These are phyloP conservation scores for Chlorociboria aeruginascens DNA, from an alignment of 495 filamentous ascomycete species.

Conservation along the genomic window DNA sequence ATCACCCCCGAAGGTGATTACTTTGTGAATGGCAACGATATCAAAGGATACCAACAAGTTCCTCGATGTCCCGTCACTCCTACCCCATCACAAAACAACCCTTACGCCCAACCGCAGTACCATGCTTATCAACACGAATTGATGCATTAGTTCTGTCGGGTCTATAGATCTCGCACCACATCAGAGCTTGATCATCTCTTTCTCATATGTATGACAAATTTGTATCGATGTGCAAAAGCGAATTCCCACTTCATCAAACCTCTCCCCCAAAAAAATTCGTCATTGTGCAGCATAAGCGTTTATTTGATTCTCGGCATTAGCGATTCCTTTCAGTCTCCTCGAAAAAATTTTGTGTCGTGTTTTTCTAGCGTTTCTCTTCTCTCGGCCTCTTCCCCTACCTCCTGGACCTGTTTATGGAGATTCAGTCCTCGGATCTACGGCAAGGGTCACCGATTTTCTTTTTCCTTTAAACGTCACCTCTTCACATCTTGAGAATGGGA, in stretches of 20 bases:
- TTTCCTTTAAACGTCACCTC: too few relatives aligned
- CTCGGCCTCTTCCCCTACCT: not conserved
- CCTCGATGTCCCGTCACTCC: conserved; percentile 41
- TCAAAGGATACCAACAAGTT: conserved; percentile 35
- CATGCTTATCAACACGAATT: conserved; percentile 18
- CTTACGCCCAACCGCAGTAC: conserved; percentile 19
- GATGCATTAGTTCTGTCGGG: conserved; percentile 12
- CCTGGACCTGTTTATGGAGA: not conserved
- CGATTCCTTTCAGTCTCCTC: conserved; percentile 9
- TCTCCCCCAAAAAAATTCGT: conserved; percentile 11
- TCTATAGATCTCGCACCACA: not conserved
- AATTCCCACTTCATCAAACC: conserved; percentile 6
- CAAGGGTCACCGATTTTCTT: too few relatives aligned
- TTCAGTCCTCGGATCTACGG: too few relatives aligned
- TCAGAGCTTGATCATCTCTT: conserved; percentile 5
- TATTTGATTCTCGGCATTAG: conserved; percentile 24
- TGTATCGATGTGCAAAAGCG: conserved; percentile 7
- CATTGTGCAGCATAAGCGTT: conserved; percentile 23
- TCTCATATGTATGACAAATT: conserved; percentile 25
- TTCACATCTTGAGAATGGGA: not conserved
- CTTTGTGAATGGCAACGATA: conserved; percentile 32
- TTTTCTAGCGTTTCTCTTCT: not conserved
- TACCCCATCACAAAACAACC: conserved; percentile 25
- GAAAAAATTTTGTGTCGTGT: conserved; percentile 8
- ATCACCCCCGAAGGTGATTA: conserved; percentile 82